These are phyloP conservation scores for Harringtonia aguacate DNA, from an alignment of 2,329 filamentous ascomycete genomes.

Conservation along the genomic window DNA sequence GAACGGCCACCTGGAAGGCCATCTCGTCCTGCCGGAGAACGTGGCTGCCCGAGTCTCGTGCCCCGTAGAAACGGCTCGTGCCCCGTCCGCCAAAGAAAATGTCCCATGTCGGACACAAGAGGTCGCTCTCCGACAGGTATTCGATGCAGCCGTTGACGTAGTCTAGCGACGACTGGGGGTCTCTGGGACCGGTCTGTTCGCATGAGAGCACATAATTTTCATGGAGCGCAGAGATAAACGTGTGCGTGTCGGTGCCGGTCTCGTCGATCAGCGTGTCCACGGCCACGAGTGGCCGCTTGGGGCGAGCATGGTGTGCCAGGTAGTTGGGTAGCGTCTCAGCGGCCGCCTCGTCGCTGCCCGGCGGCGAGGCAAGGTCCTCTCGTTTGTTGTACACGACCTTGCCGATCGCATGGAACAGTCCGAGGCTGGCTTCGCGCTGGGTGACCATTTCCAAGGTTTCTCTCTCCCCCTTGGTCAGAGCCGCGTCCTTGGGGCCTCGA, in stretches of 20 bases:
- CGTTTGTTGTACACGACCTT: slow-evolving; percentile 97
- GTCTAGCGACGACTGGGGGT: slow-evolving; percentile 55
- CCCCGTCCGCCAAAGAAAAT: slow-evolving; percentile 53
- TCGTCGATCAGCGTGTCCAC: slow-evolving; percentile 80
- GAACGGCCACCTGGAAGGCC: slow-evolving; percentile 80
- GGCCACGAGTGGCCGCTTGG: slow-evolving; percentile 52
- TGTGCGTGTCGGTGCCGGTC: slow-evolving; percentile 76
- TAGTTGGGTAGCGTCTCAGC: slow-evolving; percentile 49
- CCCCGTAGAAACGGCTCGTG: slow-evolving; percentile 22
- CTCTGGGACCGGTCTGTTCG: slow-evolving; percentile 39
- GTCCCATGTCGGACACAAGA: slow-evolving; percentile 66
- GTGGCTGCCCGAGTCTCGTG: slow-evolving; percentile 54
- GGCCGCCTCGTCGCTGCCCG: slow-evolving; percentile 23
- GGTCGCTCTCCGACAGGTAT: slow-evolving; percentile 74
- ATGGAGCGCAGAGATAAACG: slow-evolving; percentile 15
- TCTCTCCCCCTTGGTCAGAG: slow-evolving; percentile 64
- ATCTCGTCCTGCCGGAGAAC: slow-evolving; percentile 86
- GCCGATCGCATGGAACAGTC: slow-evolving; percentile 92
- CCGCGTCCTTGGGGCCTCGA: slow-evolving; percentile 43
- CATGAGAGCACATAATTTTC: slow-evolving; percentile 92
- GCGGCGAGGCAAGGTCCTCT: slow-evolving; percentile 37
- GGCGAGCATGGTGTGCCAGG: slow-evolving; percentile 45
- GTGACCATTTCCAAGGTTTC: slow-evolving; percentile 74
- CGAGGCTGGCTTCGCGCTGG: slow-evolving; percentile 78
- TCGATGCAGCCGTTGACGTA: slow-evolving; percentile 79